Evolutionary conservation across 2,329 filamentous ascomycete genomes (phyloP).

Genomic region (Boeremia exigua): DNA sequence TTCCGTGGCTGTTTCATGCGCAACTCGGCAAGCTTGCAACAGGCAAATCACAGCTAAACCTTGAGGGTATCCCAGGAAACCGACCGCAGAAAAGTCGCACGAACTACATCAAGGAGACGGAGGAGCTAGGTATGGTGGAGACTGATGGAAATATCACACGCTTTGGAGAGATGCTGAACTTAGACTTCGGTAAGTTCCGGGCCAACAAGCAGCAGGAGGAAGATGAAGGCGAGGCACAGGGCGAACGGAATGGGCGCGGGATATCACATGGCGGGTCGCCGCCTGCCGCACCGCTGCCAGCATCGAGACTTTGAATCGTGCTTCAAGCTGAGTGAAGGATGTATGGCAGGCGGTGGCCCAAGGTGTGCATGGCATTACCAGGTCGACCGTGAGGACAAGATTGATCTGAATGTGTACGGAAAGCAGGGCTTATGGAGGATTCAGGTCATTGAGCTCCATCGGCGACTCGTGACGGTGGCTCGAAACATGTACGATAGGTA

Average conservation of each 20-base stretch:
- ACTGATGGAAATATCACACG: conserved; percentile 42
- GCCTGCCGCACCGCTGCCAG: not conserved
- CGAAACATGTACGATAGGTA: conserved; percentile 2
- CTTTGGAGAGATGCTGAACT: conserved; percentile 44
- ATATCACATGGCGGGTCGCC: not conserved
- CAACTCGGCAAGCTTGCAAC: conserved; percentile 74
- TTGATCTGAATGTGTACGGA: not conserved
- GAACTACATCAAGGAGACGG: not conserved
- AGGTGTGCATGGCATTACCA: too few relatives aligned
- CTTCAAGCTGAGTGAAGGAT: not conserved
- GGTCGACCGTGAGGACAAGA: too few relatives aligned
- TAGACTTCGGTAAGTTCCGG: conserved; percentile 26
- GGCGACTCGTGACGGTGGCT: not conserved
- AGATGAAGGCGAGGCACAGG: not conserved
- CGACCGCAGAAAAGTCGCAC: not conserved
- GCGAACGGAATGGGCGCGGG: not conserved
- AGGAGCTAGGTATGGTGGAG: conserved; percentile 29
- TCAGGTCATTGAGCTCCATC: not conserved
- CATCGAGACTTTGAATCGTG: not conserved
- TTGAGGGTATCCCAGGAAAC: not conserved
- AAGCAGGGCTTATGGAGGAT: not conserved
- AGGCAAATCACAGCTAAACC: conserved; percentile 18
- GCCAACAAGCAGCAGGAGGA: not conserved
- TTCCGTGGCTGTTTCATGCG: conserved; percentile 87
- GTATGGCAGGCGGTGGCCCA: not conserved